A percentile compares a stretch with the other conserved stretches of the same genome.
phyloP scores from a whole-genome alignment of 106 monocot genomes.

The Cymbidium sinense region DNA sequence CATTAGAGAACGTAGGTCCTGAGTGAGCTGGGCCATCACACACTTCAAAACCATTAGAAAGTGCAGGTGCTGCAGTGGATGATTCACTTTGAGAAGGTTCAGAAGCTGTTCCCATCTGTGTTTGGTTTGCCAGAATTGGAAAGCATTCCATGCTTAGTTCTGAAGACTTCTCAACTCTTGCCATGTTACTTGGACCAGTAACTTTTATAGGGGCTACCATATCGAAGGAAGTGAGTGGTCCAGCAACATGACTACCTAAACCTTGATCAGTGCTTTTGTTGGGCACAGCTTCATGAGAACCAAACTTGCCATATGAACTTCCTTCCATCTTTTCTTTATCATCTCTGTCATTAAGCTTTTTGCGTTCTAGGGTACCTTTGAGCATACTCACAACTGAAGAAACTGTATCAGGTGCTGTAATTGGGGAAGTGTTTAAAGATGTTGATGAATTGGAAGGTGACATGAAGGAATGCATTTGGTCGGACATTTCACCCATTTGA shows the following conservation, averaged over 20 bases:
- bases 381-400: constrained; percentile 75
- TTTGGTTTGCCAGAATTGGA: constrained; percentile 30
- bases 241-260: constrained; percentile 22
- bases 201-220: constrained; percentile 17
- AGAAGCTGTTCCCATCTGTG: constrained; percentile 21
- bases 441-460: constrained; percentile 53
- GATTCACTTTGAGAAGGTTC: constrained; percentile 64
- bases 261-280: constrained; percentile 16
- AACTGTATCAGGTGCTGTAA: constrained; percentile 31
- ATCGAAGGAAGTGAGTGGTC: constrained; percentile 19
- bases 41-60: constrained; percentile 42
- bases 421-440: constrained; percentile 31
- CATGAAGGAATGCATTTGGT: constrained; percentile 28
- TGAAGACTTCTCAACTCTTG: constrained; percentile 14
- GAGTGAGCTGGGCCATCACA: constrained; percentile 34
- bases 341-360: constrained; percentile 28
- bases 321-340: constrained; percentile 23
- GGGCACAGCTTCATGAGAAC: constrained; percentile 19
- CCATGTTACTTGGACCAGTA: constrained; percentile 16
- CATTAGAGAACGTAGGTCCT: constrained; percentile 32
- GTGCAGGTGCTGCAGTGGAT: constrained; percentile 36
- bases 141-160: constrained; percentile 28
- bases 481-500: constrained; percentile 24
- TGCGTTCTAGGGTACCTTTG: constrained; percentile 48
- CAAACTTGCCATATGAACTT: constrained; percentile 30